Conservation (phyloP, 352 stramenopile species). For the Plasmopara halstedii region DNA sequence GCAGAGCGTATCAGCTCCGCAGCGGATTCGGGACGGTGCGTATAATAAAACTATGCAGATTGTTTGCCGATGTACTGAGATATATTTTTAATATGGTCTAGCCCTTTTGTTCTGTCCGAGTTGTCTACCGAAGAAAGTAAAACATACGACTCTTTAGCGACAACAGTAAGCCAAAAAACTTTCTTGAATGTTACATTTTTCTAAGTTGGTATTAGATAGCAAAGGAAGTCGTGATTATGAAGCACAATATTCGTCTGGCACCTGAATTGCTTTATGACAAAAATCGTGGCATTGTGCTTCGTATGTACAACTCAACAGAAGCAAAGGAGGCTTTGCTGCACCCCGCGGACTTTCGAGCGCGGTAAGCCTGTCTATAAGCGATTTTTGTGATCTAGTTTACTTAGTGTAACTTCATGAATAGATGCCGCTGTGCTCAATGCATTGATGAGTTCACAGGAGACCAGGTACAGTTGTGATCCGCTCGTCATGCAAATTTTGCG, state of each 20-base stretch:
- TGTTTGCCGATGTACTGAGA: too few relatives aligned
- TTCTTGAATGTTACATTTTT: background rate
- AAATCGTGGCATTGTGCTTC: slow-evolving; percentile 71
- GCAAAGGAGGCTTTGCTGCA: slow-evolving; percentile 74
- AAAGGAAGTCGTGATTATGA: slow-evolving; percentile 71
- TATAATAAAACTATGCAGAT: background rate
- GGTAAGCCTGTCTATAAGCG: slow-evolving; percentile 32
- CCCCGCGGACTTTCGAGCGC: slow-evolving; percentile 60
- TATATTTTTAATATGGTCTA: slow-evolving; percentile 16
- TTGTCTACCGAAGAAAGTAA: slow-evolving; percentile 50
- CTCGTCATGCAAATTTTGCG: background rate
- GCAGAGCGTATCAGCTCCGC: slow-evolving; percentile 63
- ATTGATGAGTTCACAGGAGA: slow-evolving; percentile 83
- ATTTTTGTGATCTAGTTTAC: too few relatives aligned
- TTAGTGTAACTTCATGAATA: slow-evolving; percentile 8
- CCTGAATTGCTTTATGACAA: slow-evolving; percentile 77
- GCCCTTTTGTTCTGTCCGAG: slow-evolving; percentile 71
- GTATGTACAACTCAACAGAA: slow-evolving; percentile 57
- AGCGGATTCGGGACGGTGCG: slow-evolving; percentile 66
- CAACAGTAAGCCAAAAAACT: slow-evolving; percentile 29
- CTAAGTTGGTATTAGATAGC: slow-evolving; percentile 36
- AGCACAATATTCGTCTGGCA: slow-evolving; percentile 55
- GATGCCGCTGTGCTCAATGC: slow-evolving; percentile 78
- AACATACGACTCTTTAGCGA: slow-evolving; percentile 66
- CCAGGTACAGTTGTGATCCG: slow-evolving; percentile 31